phyloP scores from a whole-genome alignment of 208 protist species.

The Leishmania turanica region DNA sequence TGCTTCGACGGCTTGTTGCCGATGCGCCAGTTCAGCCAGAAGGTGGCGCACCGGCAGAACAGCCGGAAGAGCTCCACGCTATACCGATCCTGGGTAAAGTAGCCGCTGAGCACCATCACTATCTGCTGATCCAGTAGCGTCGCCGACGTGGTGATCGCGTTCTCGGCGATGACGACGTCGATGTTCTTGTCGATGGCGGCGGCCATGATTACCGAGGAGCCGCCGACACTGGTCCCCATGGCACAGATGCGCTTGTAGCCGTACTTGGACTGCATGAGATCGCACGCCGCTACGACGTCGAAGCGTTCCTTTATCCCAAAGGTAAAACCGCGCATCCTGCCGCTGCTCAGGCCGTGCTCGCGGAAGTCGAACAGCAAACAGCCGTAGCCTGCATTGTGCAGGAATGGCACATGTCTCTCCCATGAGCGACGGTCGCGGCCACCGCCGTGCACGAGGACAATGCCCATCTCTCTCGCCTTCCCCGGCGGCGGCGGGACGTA shows the following conservation, averaged over 20 bases:
- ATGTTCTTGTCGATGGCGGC: constrained; percentile 87
- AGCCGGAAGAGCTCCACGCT: constrained; percentile 67
- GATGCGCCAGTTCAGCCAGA: constrained; percentile 88
- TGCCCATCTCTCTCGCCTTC: constrained; percentile 38
- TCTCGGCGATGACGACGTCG: constrained; percentile 89
- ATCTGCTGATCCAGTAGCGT: constrained; percentile 85
- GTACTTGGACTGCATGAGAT: constrained; percentile 68
- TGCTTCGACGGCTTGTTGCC: constrained; percentile 85
- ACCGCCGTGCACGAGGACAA: constrained; percentile 92
- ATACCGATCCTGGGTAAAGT: constrained; percentile 65
- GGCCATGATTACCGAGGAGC: constrained; percentile 89
- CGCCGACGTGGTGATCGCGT: constrained; percentile 85
- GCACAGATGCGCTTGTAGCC: constrained; percentile 77
- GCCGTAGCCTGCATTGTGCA: constrained; percentile 84
- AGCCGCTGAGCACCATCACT: constrained; percentile 65
- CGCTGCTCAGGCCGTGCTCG: constrained; percentile 88
- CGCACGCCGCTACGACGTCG: constrained; percentile 84
- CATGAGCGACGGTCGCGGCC: constrained; percentile 91
- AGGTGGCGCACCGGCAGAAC: constrained; percentile 65
- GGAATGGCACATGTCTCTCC: constrained; percentile 86
- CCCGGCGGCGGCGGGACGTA: constrained; percentile 64
- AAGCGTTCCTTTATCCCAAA: constrained; percentile 91
- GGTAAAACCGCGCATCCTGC: constrained; percentile 81
- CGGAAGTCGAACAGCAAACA: constrained; percentile 92
- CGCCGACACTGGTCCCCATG: constrained; percentile 91